These are phyloP conservation scores for Gliomastix tumulicola DNA, from an alignment of 2,329 filamentous ascomycete species.

Conservation along the genomic window DNA sequence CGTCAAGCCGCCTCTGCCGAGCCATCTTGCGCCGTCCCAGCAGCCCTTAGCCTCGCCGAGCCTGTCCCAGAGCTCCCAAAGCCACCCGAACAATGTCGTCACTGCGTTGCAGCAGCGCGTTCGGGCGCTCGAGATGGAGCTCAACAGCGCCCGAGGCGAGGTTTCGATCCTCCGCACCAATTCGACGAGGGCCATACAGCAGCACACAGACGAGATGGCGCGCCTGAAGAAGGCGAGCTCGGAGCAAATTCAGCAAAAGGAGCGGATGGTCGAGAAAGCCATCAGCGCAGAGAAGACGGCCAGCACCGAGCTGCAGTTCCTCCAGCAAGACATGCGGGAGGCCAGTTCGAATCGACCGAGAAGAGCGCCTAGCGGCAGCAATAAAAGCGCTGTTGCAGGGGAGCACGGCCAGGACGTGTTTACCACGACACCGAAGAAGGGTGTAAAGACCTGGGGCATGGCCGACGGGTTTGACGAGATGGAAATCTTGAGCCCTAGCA, in stretches of 20 bases:
- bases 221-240: conserved; percentile 55
- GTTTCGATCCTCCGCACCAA: conserved; percentile 69
- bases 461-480: conserved; percentile 74
- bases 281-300: conserved; percentile 47
- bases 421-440: conserved; percentile 53
- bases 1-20: conserved; percentile 20
- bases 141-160: conserved; percentile 61
- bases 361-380: conserved; percentile 17
- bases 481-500: conserved; percentile 49
- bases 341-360: conserved; percentile 36
- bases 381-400: too few relatives aligned
- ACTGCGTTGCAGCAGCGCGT: conserved; percentile 45
- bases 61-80: conserved; percentile 1
- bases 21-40: conserved; percentile 12
- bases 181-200: conserved; percentile 51
- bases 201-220: conserved; percentile 56
- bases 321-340: conserved; percentile 64
- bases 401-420: conserved; percentile 4
- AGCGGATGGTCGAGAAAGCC: conserved; percentile 57
- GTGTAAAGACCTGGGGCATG: conserved; percentile 46
- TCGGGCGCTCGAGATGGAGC: conserved; percentile 44
- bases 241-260: conserved; percentile 57
- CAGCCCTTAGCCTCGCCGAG: conserved; percentile 14
- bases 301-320: conserved; percentile 65
- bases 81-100: conserved; percentile 21